Evolutionary conservation across 2,329 filamentous ascomycete species (phyloP).

Genomic region (Sclerotinia nivalis): DNA sequence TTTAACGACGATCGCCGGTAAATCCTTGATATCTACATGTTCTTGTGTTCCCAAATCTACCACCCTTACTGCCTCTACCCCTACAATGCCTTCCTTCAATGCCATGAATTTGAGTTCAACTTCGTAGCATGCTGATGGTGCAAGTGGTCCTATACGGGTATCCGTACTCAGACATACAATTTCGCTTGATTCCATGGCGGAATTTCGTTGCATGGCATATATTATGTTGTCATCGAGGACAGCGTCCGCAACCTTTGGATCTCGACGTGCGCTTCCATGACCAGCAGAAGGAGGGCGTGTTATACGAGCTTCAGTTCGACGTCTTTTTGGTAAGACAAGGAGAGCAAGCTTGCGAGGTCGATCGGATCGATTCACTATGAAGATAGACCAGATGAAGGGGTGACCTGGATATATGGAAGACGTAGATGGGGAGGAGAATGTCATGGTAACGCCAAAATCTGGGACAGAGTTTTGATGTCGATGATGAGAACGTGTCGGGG

Average conservation of each 20-base stretch:
- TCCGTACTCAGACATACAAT: slow-evolving; percentile 76
- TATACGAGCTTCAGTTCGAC: slow-evolving; percentile 54
- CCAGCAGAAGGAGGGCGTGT: slow-evolving; percentile 52
- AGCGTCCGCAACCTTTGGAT: slow-evolving; percentile 57
- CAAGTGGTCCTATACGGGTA: slow-evolving; percentile 69
- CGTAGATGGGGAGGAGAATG: slow-evolving; percentile 64
- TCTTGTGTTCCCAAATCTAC: slow-evolving; percentile 74
- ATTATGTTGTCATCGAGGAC: slow-evolving; percentile 71
- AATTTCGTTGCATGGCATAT: slow-evolving; percentile 69
- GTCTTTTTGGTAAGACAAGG: slow-evolving; percentile 64
- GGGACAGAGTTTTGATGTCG: slow-evolving; percentile 50
- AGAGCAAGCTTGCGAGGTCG: slow-evolving; percentile 69
- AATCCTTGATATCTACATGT: slow-evolving; percentile 72
- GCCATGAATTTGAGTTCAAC: slow-evolving; percentile 73
- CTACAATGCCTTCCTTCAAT: slow-evolving; percentile 63
- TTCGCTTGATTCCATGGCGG: slow-evolving; percentile 63
- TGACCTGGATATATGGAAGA: slow-evolving; percentile 63
- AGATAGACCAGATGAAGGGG: slow-evolving; percentile 70
- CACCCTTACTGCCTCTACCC: slow-evolving; percentile 71
- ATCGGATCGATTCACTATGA: slow-evolving; percentile 71
- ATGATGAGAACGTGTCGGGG: slow-evolving; percentile 25
- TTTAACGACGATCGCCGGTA: slow-evolving; percentile 66
- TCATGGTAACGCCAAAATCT: slow-evolving; percentile 73
- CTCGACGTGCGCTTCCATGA: slow-evolving; percentile 39
- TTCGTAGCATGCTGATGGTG: slow-evolving; percentile 71